Percentiles rank a stretch among this genome's conserved stretches.
Evolutionary conservation across 306 rosid species (phyloP).

Genomic region (Vigna unguiculata): DNA sequence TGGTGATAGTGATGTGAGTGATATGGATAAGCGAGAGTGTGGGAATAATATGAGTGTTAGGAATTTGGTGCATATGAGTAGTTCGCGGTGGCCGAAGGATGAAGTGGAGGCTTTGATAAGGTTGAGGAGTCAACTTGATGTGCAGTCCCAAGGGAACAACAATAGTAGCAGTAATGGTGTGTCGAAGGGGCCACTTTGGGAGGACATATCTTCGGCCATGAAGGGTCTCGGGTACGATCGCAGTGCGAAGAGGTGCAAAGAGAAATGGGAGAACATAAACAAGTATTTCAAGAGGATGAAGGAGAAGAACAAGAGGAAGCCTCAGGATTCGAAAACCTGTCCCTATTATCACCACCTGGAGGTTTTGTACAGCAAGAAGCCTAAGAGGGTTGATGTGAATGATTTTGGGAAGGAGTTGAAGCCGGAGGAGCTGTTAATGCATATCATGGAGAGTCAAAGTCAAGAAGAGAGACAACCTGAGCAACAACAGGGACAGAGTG

Average conservation of each 20-base stretch:
- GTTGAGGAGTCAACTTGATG: slow-evolving; percentile 65
- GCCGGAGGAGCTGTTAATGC: slow-evolving; percentile 89
- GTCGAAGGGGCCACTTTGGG: slow-evolving; percentile 82
- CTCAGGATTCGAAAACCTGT: slow-evolving; percentile 79
- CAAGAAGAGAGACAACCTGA: slow-evolving; percentile 47
- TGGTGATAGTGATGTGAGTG: not conserved
- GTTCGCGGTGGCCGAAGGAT: slow-evolving; percentile 83
- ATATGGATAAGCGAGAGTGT: slow-evolving; percentile 42
- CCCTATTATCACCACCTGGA: slow-evolving; percentile 81
- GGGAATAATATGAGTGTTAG: slow-evolving; percentile 42
- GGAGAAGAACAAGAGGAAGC: slow-evolving; percentile 72
- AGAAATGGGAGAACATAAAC: slow-evolving; percentile 98
- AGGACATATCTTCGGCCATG: slow-evolving; percentile 73
- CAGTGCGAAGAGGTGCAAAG: slow-evolving; percentile 86
- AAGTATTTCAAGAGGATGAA: slow-evolving; percentile 86
- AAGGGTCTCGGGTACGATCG: slow-evolving; percentile 66
- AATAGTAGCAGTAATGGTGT: slow-evolving; percentile 8
- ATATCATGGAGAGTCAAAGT: slow-evolving; percentile 68
- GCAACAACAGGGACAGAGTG: slow-evolving; percentile 32
- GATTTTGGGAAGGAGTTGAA: slow-evolving; percentile 55
- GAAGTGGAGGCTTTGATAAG: slow-evolving; percentile 81
- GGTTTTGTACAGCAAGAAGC: slow-evolving; percentile 62
- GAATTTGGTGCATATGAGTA: slow-evolving; percentile 51
- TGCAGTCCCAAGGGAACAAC: slow-evolving; percentile 56
- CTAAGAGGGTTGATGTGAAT: slow-evolving; percentile 45